Conservation (phyloP, 1,284 basidiomycete species). For the Microbotryomycetes sp. region DNA sequence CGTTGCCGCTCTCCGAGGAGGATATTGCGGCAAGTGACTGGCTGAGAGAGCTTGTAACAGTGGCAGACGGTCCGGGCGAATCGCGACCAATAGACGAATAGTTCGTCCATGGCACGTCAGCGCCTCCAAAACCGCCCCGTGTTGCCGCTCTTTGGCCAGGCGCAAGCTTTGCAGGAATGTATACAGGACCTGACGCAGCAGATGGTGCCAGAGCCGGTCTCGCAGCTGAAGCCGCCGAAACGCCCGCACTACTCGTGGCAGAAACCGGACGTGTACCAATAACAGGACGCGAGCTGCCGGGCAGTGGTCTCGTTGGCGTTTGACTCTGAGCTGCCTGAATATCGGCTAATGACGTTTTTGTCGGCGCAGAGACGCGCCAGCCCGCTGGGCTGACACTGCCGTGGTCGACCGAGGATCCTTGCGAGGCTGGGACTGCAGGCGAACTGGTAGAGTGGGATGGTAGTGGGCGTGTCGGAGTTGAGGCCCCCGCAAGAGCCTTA, state of each 20-base stretch:
- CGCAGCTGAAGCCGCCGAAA: not conserved
- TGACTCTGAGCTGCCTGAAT: constrained; percentile 12
- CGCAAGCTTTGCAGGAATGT: not conserved
- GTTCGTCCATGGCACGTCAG: constrained; percentile 36
- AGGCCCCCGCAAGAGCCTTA: not conserved
- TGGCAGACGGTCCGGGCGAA: constrained; percentile 50
- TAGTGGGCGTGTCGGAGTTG: not conserved
- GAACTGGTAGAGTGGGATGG: too few relatives aligned
- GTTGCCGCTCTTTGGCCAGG: not conserved
- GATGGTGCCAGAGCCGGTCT: not conserved
- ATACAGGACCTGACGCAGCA: not conserved
- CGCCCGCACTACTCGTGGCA: not conserved
- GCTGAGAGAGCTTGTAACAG: constrained; percentile 37
- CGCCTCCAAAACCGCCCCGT: constrained; percentile 19
- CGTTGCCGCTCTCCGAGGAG: constrained; percentile 40
- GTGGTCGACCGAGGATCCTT: not conserved
- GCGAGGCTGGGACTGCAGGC: constrained; percentile 1
- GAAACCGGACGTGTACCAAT: not conserved
- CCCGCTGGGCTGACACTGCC: not conserved
- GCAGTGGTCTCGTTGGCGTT: not conserved
- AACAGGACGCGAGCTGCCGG: constrained; percentile 5
- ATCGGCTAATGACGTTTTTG: constrained; percentile 6
- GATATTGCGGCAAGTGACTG: constrained; percentile 34
- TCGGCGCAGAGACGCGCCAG: constrained; percentile 13
- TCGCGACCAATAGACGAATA: constrained; percentile 40